Conservation (phyloP, 768 basidiomycete genomes). For the Leccinum incarnatum region DNA sequence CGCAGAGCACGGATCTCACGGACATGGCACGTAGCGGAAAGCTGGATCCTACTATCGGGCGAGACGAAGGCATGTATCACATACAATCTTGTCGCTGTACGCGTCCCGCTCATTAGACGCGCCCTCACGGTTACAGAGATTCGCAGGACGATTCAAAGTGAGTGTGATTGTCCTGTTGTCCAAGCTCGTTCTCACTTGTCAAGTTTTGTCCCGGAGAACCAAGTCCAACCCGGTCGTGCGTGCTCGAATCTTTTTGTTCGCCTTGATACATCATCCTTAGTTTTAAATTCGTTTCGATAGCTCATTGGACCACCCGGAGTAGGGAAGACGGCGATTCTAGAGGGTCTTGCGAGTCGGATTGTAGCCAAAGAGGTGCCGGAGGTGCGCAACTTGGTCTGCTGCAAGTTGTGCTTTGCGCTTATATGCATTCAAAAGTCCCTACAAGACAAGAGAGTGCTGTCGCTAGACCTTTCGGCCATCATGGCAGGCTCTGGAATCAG, state of each 20-base stretch:
- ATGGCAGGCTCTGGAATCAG: slow-evolving; percentile 90
- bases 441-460: slow-evolving; percentile 82
- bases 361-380: slow-evolving; percentile 90
- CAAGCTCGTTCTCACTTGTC: background rate
- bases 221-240: slow-evolving; percentile 89
- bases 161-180: slow-evolving; percentile 21
- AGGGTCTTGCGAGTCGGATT: slow-evolving; percentile 85
- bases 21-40: slow-evolving; percentile 82
- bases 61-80: slow-evolving; percentile 64
- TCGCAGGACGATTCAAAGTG: slow-evolving; percentile 86
- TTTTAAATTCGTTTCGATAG: slow-evolving; percentile 30
- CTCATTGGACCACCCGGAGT: slow-evolving; percentile 86
- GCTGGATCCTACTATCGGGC: slow-evolving; percentile 86
- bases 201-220: slow-evolving; percentile 82
- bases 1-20: slow-evolving; percentile 78
- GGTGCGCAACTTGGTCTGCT: slow-evolving; percentile 38
- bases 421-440: slow-evolving; percentile 53
- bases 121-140: slow-evolving; percentile 54
- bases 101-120: background rate
- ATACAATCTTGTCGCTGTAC: background rate
- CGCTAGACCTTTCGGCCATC: slow-evolving; percentile 79
- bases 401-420: background rate
- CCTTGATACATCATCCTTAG: background rate
- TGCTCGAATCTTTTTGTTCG: slow-evolving; percentile 10
- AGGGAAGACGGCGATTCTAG: slow-evolving; percentile 90